A percentile compares a stretch with the other conserved stretches of the same genome.
Conservation (phyloP, 768 basidiomycete genomes). For the Leccinum disarticulatum region DNA sequence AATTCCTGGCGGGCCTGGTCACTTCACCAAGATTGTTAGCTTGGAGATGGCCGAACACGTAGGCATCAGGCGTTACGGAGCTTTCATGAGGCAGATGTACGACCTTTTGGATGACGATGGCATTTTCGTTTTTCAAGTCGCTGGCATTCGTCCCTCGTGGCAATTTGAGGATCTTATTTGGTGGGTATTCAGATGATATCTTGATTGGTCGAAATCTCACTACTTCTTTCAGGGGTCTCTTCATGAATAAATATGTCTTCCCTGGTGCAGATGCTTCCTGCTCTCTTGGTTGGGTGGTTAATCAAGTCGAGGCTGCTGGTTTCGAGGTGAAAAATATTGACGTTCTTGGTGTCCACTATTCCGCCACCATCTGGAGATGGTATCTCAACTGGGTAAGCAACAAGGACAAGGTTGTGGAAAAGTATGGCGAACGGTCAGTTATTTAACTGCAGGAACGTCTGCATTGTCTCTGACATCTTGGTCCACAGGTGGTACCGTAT, state of each 20-base stretch:
- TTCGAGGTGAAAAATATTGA: constrained; percentile 97
- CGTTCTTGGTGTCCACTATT: constrained; percentile 96
- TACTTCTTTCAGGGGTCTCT: constrained; percentile 66
- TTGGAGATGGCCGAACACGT: constrained; percentile 99
- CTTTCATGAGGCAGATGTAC: constrained; percentile 91
- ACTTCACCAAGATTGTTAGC: constrained; percentile 91
- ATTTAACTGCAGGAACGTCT: not conserved
- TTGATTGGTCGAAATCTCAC: not conserved
- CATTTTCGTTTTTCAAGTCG: constrained; percentile 94
- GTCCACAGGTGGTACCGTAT: constrained; percentile 74
- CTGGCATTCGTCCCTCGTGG: constrained; percentile 93
- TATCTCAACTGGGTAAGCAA: constrained; percentile 97
- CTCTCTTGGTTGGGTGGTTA: constrained; percentile 93
- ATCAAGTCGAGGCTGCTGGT: constrained; percentile 82
- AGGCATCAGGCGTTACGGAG: constrained; percentile 86
- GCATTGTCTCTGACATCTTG: not conserved
- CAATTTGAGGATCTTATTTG: constrained; percentile 98
- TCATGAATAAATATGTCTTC: constrained; percentile 99
- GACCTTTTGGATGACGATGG: constrained; percentile 94
- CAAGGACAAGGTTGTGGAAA: constrained; percentile 83
- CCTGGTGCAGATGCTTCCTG: constrained; percentile 97
- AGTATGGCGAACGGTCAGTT: constrained; percentile 76
- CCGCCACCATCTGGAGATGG: constrained; percentile 87
- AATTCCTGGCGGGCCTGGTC: constrained; percentile 70
- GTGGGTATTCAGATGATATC: constrained; percentile 37